Evolutionary conservation across 345 rosid species (phyloP), one percentile per base, ranked within the genome.

Genomic region (Ceriops zippeliana): DNA sequence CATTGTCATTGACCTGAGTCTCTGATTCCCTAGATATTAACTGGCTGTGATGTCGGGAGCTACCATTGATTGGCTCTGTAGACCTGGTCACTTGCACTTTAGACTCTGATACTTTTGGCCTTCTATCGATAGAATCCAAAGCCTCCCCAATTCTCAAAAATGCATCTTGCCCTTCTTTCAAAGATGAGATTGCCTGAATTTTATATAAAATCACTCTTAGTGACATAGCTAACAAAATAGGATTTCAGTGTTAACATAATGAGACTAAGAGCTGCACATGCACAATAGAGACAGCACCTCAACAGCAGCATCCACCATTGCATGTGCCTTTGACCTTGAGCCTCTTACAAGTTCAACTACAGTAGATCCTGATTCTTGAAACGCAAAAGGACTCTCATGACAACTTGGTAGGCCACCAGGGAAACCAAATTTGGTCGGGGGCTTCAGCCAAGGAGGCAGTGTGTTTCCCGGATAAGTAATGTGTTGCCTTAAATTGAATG

Each of bases 231-330:
- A 42, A 42, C 47, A 42, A 42, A 42, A 13, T 13, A 42, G 49
- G 5, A 42, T 42, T 42, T 5, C 5, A 13, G 49, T 42, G 49
- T 42, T 42, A 13, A 42, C 17, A 42, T 16, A 3, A 42, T 42
- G 49, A 42, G 49, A 13, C 49, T 24, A 56, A 56, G 28, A 27
- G 28, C 26, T 56, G 16, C 28, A 56, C 30, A 11, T 35, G 62
- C 52, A 58, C 22, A 58, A 47, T 1, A 21, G n/a, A 59, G 66
- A 49, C 31, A 3, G 60, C 27, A 96, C 98, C 96, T 96, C 87
- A 32, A 90, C 75, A 75, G 95, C 98, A 59, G 84, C 85, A 83
- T 96, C 91, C 54, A 96, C 90, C 99, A 96, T 92, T 62, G 81
- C 58, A 54, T 73, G 84, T 42, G 98, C 99, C 84, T 78, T 84